Evolutionary conservation across 129 eudicot genomes (phyloP).

Genomic region (Artemisia tridentata): DNA sequence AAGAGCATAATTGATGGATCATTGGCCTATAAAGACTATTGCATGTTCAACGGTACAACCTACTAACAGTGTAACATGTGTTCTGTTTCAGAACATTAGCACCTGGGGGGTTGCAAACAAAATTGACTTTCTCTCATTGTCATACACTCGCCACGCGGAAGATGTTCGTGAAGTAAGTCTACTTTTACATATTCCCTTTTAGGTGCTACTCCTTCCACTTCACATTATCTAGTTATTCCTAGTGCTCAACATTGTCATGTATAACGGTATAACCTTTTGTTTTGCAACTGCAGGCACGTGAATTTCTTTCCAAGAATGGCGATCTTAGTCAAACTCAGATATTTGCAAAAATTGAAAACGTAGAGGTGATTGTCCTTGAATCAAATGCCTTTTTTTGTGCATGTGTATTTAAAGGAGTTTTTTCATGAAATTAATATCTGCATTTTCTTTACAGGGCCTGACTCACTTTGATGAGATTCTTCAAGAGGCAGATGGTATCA

Average conservation of each 20-base stretch:
- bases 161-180: constrained; percentile 91
- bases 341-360: constrained; percentile 89
- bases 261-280: constrained; percentile 1
- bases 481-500: constrained; percentile 97
- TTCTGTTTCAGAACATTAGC: constrained; percentile 66
- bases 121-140: constrained; percentile 88
- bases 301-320: constrained; percentile 67
- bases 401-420: neutral
- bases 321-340: constrained; percentile 97
- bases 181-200: constrained; percentile 6
- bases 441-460: constrained; percentile 55
- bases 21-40: too few species aligned
- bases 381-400: neutral
- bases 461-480: constrained; percentile 96
- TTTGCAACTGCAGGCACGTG: constrained; percentile 69
- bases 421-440: constrained; percentile 7
- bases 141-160: constrained; percentile 86
- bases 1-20: too few species aligned
- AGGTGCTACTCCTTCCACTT: constrained; percentile 8
- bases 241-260: neutral
- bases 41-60: too few species aligned
- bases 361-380: constrained; percentile 51
- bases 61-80: too few species aligned
- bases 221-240: neutral
- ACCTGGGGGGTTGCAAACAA: constrained; percentile 90